These are phyloP conservation scores for Eucalyptus guilfoylei DNA, from an alignment of 345 rosid genomes.

Conservation along the genomic window DNA sequence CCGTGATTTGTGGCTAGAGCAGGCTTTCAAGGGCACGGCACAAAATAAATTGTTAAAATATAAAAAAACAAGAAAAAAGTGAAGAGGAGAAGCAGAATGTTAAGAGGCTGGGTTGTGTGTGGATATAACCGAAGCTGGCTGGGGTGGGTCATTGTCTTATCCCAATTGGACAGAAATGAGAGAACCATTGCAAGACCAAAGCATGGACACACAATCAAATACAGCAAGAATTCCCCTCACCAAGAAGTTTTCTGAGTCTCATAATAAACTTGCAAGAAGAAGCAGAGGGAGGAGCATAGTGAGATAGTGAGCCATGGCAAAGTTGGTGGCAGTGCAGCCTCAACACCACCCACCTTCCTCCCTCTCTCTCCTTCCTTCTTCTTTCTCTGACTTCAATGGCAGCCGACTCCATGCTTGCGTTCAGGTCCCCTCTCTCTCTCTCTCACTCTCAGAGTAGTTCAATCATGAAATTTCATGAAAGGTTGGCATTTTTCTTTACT, in stretches of 20 bases:
- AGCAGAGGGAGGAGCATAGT: neutral
- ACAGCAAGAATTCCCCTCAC: neutral
- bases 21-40: neutral
- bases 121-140: neutral
- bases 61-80: neutral
- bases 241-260: neutral
- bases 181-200: neutral
- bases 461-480: neutral
- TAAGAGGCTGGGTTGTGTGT: neutral
- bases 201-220: neutral
- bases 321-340: conserved; percentile 60
- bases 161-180: neutral
- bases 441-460: neutral
- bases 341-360: conserved; percentile 22
- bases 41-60: neutral
- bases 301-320: conserved; percentile 37
- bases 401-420: conserved; percentile 48
- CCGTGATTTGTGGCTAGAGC: neutral
- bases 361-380: conserved; percentile 57
- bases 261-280: neutral
- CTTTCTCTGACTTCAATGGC: conserved; percentile 86
- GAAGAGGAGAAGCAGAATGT: neutral
- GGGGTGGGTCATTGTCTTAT: conserved; percentile 21
- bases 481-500: neutral
- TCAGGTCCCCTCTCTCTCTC: conserved; percentile 30